Conservation (phyloP, 768 basidiomycete genomes). For the Tulasnella sp. region DNA sequence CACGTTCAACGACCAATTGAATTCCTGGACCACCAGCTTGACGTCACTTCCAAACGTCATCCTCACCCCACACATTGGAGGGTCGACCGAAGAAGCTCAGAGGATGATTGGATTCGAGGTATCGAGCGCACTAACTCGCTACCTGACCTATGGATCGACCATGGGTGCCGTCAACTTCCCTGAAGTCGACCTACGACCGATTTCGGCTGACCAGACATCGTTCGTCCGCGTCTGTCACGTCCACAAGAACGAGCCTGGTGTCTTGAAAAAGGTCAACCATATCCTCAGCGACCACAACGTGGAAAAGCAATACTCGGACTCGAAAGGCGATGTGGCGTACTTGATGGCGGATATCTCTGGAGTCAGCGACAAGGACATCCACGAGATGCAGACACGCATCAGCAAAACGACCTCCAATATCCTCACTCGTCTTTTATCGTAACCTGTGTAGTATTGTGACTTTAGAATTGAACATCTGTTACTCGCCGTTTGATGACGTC, state of each 20-base stretch:
- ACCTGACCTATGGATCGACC: slow-evolving; percentile 85
- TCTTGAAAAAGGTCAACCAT: slow-evolving; percentile 89
- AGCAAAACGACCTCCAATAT: slow-evolving; percentile 74
- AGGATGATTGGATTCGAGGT: slow-evolving; percentile 96
- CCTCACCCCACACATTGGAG: slow-evolving; percentile 96
- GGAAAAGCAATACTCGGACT: slow-evolving; percentile 99
- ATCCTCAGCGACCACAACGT: slow-evolving; percentile 91
- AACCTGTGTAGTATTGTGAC: slow-evolving; percentile 13
- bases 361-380: slow-evolving; percentile 70
- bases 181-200: slow-evolving; percentile 90
- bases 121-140: slow-evolving; percentile 66
- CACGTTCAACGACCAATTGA: slow-evolving; percentile 78
- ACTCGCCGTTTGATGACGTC: too few relatives aligned
- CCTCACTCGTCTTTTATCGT: slow-evolving; percentile 71
- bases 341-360: slow-evolving; percentile 94
- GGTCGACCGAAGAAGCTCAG: slow-evolving; percentile 98
- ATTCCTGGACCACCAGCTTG: slow-evolving; percentile 68
- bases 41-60: slow-evolving; percentile 78
- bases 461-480: too few relatives aligned
- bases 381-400: slow-evolving; percentile 64
- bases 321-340: slow-evolving; percentile 85
- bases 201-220: slow-evolving; percentile 66
- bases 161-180: slow-evolving; percentile 97
- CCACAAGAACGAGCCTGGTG: slow-evolving; percentile 91
- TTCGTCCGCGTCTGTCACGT: slow-evolving; percentile 88